phyloP scores from a whole-genome alignment of 2,329 filamentous ascomycete species.

The Alternaria solani region DNA sequence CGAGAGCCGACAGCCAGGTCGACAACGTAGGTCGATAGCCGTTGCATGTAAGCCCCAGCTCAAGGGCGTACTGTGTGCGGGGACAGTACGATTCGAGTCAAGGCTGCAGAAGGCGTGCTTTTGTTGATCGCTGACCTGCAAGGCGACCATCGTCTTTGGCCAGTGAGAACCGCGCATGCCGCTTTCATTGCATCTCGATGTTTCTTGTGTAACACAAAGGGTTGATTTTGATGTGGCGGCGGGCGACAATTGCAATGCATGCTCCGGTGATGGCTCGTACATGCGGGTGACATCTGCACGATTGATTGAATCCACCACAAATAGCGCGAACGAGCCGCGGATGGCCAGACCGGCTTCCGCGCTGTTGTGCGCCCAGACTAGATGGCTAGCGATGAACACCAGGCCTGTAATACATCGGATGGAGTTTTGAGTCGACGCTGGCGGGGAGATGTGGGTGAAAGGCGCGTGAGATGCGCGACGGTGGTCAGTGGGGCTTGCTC shows the following conservation, averaged over 20 bases:
- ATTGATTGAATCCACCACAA: conserved; percentile 39
- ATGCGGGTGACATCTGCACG: conserved; percentile 53
- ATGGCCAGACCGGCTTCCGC: conserved; percentile 25
- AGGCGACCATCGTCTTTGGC: conserved; percentile 30
- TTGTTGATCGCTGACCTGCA: conserved; percentile 37
- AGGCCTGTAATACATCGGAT: conserved; percentile 13
- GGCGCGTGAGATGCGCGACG: conserved; percentile 9
- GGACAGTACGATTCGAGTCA: conserved; percentile 42
- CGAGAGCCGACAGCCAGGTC: conserved; percentile 39
- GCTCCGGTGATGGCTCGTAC: conserved; percentile 42
- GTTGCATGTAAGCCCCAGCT: conserved; percentile 34
- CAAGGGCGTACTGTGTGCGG: conserved; percentile 39
- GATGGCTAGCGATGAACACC: conserved; percentile 2
- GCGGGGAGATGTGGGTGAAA: conserved; percentile 4
- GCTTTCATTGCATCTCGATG: conserved; percentile 40
- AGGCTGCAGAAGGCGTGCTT: conserved; percentile 41
- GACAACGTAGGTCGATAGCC: conserved; percentile 33
- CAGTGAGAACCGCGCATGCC: conserved; percentile 28
- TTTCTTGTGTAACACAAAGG: conserved; percentile 44
- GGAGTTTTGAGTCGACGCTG: conserved; percentile 15
- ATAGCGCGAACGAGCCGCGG: conserved; percentile 35
- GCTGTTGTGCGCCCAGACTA: conserved; percentile 13
- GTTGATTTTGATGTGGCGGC: conserved; percentile 31
- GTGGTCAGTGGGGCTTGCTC: conserved; percentile 16
- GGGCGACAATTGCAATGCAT: conserved; percentile 36